Conservation (phyloP, 2,329 filamentous ascomycete species). For the Xylariaceae sp. region DNA sequence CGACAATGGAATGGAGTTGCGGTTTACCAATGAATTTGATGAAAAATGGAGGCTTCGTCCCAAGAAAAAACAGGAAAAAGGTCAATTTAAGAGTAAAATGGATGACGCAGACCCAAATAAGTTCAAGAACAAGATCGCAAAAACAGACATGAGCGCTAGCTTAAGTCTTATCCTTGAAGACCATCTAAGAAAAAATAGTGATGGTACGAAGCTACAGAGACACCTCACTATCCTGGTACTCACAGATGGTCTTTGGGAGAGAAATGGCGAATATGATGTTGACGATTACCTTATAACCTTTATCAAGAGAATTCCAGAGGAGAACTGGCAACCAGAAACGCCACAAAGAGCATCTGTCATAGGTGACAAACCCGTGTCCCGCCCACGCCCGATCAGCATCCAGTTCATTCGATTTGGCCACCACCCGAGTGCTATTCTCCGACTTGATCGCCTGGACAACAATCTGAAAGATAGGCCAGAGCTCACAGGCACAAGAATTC, state of each 20-base stretch:
- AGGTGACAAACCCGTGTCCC: slow-evolving; percentile 5
- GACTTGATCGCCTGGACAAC: slow-evolving; percentile 29
- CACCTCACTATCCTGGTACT: slow-evolving; percentile 28
- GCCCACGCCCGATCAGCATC: slow-evolving; percentile 35
- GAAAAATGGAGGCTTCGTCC: slow-evolving; percentile 3
- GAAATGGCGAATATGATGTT: slow-evolving; percentile 5
- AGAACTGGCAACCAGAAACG: slow-evolving; percentile 10
- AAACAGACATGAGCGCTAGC: slow-evolving; percentile 14
- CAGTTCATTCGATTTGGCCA: slow-evolving; percentile 41
- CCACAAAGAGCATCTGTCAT: neutral
- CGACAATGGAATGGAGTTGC: slow-evolving; percentile 37
- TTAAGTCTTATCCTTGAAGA: slow-evolving; percentile 11
- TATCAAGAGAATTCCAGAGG: slow-evolving; percentile 9
- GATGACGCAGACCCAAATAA: slow-evolving; percentile 1
- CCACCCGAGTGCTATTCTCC: slow-evolving; percentile 27
- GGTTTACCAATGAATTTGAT: slow-evolving; percentile 10
- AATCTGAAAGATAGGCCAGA: slow-evolving; percentile 18
- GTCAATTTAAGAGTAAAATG: slow-evolving; percentile 10
- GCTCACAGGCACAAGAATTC: slow-evolving; percentile 10
- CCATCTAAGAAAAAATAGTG: slow-evolving; percentile 12
- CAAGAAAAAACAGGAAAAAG: slow-evolving; percentile 3
- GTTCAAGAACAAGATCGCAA: neutral
- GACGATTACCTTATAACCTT: slow-evolving; percentile 13
- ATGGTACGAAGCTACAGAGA: slow-evolving; percentile 9
- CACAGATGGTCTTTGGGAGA: slow-evolving; percentile 23